Base-by-base conservation (phyloP, 495 filamentous ascomycete species). In the Achaetomiella virescens region DNA sequence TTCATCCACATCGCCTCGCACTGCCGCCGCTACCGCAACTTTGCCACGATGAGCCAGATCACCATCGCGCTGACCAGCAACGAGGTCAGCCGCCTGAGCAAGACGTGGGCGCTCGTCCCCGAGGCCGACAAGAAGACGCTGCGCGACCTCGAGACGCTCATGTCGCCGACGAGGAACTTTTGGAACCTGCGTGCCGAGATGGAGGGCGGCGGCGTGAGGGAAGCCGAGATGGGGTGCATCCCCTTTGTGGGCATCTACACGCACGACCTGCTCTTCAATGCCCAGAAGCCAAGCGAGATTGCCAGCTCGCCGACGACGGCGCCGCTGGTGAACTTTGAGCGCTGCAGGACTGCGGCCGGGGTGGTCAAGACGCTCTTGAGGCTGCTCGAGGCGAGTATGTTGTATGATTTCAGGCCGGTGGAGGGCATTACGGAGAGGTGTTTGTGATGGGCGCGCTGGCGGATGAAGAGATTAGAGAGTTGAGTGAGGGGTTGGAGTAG, bases 201-300 rank as follows among this genome's bases (percentile, higher is more conserved):
- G 92, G 95, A 97, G 66, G 78, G 78, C 20, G 70, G 75, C 36
- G 70, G 68, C 33, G 27, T 6, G 1, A 40, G 42, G 6, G 66
- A 77, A 57, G 71, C 81, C 4, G 88, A 91, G 55, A 84, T 85
- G 61, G 93, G 91, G 37, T 97, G 93, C 61, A 96, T 99, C 65
- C 95, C 95, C 3, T 97, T 99, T 67, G 89, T 98, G 65, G 93
- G 90, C 73, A 84, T 80, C 44, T 98, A 97, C 69, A 92, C 91
- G 6, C 91, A 96, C 63, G 95, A 99, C 62, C 79, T 99, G n/a
- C 89, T 96, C 33, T 95, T 91, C 71, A 99, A 97, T 67, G 83
- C 89, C 0, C 90, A 97, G 69, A 87, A 95, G 62, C 91, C 92
- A 15, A 77, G 78, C 17, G 77, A 83, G 67, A 78, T 87, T 76